A percentile compares a stretch with the other conserved stretches of the same genome.
Conservation (phyloP, 495 filamentous ascomycete genomes). For the Penicillium pancosmium region DNA sequence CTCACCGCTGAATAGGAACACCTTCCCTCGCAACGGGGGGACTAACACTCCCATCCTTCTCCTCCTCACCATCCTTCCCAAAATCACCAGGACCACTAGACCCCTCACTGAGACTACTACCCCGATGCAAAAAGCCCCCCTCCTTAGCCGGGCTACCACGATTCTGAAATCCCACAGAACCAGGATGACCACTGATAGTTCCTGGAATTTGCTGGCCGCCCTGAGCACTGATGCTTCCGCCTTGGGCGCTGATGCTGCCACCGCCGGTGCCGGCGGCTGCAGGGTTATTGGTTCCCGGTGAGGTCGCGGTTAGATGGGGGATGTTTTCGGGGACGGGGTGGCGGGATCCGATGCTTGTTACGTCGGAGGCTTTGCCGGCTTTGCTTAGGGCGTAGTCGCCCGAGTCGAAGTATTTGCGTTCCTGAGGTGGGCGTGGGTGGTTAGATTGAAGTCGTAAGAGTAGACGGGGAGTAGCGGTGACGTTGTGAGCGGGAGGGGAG, state of each 20-base stretch:
- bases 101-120: conserved; percentile 71
- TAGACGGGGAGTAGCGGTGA: background rate
- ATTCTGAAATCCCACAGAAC: conserved; percentile 56
- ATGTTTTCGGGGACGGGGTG: conserved; percentile 96
- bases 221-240: conserved; percentile 24
- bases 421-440: conserved; percentile 45
- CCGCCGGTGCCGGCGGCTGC: conserved; percentile 9
- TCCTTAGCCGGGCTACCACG: conserved; percentile 42
- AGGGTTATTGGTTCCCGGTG: conserved; percentile 57
- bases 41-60: conserved; percentile 44
- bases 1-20: conserved; percentile 64
- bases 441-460: conserved; percentile 6
- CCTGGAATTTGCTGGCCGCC: conserved; percentile 47
- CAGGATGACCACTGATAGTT: conserved; percentile 49
- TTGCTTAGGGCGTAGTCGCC: conserved; percentile 98
- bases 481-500: background rate
- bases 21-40: conserved; percentile 55
- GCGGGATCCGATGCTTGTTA: conserved; percentile 89
- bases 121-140: conserved; percentile 77
- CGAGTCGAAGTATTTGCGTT: conserved; percentile 98
- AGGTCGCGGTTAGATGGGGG: conserved; percentile 82
- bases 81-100: conserved; percentile 39
- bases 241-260: conserved; percentile 13
- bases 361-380: conserved; percentile 93
- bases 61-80: conserved; percentile 30